Base-by-base conservation (phyloP, 805 yeast species). In the Candida vaughaniae region DNA sequence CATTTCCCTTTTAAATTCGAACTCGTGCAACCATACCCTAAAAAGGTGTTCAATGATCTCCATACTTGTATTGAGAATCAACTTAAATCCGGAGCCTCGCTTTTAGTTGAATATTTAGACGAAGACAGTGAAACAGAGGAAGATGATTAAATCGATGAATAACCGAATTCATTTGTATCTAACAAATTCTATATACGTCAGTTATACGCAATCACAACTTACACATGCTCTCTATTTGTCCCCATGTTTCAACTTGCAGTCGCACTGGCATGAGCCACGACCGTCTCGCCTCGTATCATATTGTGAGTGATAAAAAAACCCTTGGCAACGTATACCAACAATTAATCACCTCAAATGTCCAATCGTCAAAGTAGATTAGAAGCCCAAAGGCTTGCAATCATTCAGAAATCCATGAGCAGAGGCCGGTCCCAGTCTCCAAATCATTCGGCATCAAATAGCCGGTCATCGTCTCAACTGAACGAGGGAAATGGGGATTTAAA, bases 401-500 rank as follows among this genome's bases (percentile, higher is more conserved):
- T 66, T 33, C 68, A 65, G 36, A 58, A 66, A 36, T 58, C 69
- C 10, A 55, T 55, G 47, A 54, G 64, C 15, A 54, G 73, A 31
- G 71, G 70, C 10, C 46, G 72, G 23, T 64, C 70, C 9, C 42
- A 38, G 15, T 63, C 69, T 6, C 72, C 73, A 5, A 43, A 51
- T 8, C 41, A 55, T 3, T 57, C 56, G 16, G 51, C 47, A 28
- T 16, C 16, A 14, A 49, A 51, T 30, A 49, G 58, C 30, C 49
- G 72, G 27, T 63, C 70, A 14, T 56, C 64, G 12, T 63, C 69
- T 11, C 47, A 54, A 6, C 60, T 56, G 53, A 58, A 58, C 27
- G 69, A 64, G 33, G 71, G 62, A 26, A 55, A 55, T 38, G 68
- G 66, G 42, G 75, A 70, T 25, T 51, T 76, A 38, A 75, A 74